These are phyloP conservation scores for Neospora caninum DNA, from an alignment of 169 alveolate species.

Conservation along the genomic window DNA sequence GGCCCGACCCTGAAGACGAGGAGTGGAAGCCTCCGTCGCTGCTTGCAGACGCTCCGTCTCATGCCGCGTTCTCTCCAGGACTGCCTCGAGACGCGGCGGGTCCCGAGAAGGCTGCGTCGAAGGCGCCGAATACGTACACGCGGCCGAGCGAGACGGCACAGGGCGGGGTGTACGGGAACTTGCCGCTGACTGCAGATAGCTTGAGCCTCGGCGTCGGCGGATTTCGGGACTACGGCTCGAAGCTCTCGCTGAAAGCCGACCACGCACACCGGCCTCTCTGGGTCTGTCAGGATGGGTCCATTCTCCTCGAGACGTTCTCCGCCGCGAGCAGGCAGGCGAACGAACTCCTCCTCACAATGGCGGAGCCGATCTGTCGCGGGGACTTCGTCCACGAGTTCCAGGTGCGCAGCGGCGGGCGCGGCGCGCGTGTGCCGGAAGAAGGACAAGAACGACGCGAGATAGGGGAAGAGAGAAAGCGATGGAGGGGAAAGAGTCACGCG, in stretches of 20 bases:
- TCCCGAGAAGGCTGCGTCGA: background rate
- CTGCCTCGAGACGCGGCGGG: too few species aligned
- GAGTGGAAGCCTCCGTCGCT: background rate
- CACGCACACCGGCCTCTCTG: slow-evolving; percentile 88
- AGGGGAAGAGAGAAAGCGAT: too few species aligned
- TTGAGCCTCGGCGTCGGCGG: slow-evolving; percentile 80
- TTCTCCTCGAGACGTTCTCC: slow-evolving; percentile 83
- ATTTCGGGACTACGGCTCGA: slow-evolving; percentile 83
- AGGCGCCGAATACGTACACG: background rate
- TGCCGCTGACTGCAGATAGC: slow-evolving; percentile 85
- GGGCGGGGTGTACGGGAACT: slow-evolving; percentile 41
- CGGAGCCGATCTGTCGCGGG: slow-evolving; percentile 98
- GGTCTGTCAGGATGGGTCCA: slow-evolving; percentile 91
- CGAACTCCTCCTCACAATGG: slow-evolving; percentile 96
- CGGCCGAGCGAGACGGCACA: background rate
- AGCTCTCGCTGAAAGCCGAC: slow-evolving; percentile 79
- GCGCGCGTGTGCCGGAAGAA: background rate
- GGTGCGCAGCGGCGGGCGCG: background rate
- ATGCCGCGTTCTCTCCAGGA: background rate
- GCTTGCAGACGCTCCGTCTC: background rate
- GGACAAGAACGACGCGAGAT: too few species aligned
- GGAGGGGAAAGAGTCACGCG: too few species aligned
- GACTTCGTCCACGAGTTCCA: slow-evolving; percentile 96
- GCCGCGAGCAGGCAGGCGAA: slow-evolving; percentile 90
- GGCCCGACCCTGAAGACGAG: background rate